Percentiles rank a stretch among this genome's conserved stretches.
Evolutionary conservation across 2,329 filamentous ascomycete genomes (phyloP).

Genomic region (Apiospora aurea): DNA sequence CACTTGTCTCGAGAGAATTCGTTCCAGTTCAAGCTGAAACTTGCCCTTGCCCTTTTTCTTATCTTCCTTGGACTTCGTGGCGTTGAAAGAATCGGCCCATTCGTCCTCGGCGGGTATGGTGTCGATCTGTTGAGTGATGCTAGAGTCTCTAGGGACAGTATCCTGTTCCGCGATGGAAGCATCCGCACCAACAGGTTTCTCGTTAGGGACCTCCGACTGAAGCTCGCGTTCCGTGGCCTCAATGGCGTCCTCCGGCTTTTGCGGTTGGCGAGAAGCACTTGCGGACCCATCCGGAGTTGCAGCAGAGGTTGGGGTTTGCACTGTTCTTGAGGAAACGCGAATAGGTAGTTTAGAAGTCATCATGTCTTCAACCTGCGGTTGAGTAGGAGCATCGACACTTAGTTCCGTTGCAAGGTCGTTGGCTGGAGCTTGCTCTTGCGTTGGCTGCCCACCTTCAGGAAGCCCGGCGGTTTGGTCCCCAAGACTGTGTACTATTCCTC

Average conservation of each 20-base stretch:
- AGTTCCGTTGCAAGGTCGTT: not conserved
- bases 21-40: slow-evolving; percentile 29
- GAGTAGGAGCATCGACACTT: not conserved
- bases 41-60: slow-evolving; percentile 30
- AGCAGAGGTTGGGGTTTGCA: not conserved
- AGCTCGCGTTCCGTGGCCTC: not conserved
- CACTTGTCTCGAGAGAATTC: not conserved
- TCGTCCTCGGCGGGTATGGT: not conserved
- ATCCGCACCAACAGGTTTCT: not conserved
- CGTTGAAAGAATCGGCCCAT: not conserved
- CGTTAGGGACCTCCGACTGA: not conserved
- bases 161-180: not conserved
- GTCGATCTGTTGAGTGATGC: not conserved
- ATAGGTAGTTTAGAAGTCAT: not conserved
- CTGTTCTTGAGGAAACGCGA: not conserved
- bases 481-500: not conserved
- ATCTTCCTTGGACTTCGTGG: slow-evolving; percentile 30
- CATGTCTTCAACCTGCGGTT: not conserved
- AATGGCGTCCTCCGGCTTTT: not conserved
- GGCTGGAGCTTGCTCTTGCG: not conserved
- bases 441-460: not conserved
- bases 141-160: not conserved
- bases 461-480: not conserved
- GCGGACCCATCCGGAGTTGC: not conserved
- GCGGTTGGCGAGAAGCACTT: not conserved